These are phyloP conservation scores for Epichloe festucae DNA, from an alignment of 2,329 filamentous ascomycete species.

Conservation along the genomic window DNA sequence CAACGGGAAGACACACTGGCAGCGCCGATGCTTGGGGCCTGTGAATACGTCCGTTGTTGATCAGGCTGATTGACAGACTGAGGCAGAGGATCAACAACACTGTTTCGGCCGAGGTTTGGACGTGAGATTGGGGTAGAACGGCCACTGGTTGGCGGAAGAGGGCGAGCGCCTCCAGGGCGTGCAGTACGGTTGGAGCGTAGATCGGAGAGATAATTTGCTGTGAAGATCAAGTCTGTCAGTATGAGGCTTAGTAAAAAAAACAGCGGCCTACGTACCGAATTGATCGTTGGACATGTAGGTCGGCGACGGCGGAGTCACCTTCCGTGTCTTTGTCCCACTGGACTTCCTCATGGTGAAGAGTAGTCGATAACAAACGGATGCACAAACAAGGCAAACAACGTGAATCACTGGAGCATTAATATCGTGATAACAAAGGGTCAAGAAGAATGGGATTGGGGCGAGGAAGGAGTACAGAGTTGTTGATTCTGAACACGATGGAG, in stretches of 20 bases:
- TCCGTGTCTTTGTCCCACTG: slow-evolving; percentile 29
- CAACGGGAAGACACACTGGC: slow-evolving; percentile 38
- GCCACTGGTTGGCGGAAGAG: slow-evolving; percentile 33
- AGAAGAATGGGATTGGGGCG: neutral
- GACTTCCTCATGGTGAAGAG: slow-evolving; percentile 16
- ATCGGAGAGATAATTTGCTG: slow-evolving; percentile 58
- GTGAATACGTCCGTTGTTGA: slow-evolving; percentile 16
- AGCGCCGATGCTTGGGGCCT: slow-evolving; percentile 26
- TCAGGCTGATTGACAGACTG: slow-evolving; percentile 13
- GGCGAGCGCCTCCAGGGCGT: slow-evolving; percentile 59
- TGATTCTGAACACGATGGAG: slow-evolving; percentile 2
- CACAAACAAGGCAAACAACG: neutral
- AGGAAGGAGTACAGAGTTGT: slow-evolving; percentile 2
- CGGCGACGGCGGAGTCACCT: slow-evolving; percentile 47
- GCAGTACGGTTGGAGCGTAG: slow-evolving; percentile 55
- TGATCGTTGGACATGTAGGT: slow-evolving; percentile 55
- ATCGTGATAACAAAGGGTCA: neutral
- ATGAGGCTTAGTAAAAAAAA: neutral
- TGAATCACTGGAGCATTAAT: neutral
- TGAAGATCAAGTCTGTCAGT: slow-evolving; percentile 5
- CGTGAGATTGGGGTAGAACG: slow-evolving; percentile 15
- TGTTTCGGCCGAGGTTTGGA: slow-evolving; percentile 17
- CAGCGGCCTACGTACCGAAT: slow-evolving; percentile 37
- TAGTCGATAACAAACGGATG: neutral
- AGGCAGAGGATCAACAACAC: slow-evolving; percentile 20